Conservation (phyloP, 2,329 filamentous ascomycete genomes). For the Fusarium incarnatum region DNA sequence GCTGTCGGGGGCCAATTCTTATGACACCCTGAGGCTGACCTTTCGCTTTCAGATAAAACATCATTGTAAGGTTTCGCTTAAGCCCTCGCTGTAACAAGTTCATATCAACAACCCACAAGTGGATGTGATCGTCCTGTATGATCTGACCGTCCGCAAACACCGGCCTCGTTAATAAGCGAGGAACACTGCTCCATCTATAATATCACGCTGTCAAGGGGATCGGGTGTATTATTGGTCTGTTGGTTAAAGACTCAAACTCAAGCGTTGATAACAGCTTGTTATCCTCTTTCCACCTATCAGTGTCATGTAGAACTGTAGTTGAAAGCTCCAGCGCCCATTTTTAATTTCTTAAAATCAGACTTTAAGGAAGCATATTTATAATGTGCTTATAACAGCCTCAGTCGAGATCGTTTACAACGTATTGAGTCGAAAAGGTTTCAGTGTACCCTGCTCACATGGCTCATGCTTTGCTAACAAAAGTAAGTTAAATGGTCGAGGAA, state of each 20-base stretch:
- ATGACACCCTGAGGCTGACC: background rate
- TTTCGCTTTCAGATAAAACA: accelerated
- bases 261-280: no score
- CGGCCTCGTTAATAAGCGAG: background rate
- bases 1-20: no score
- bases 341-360: no score
- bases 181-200: background rate
- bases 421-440: no score
- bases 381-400: no score
- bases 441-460: no score
- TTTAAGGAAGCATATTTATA: no score
- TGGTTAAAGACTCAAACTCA: background rate
- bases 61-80: background rate
- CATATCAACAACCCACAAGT: background rate
- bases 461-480: no score
- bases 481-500: no score
- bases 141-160: background rate
- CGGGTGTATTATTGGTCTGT: background rate
- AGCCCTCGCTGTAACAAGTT: background rate
- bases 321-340: no score
- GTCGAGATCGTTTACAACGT: no score
- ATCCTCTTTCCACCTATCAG: background rate
- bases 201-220: background rate
- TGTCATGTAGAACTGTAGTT: accelerated
- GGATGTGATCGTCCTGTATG: background rate